phyloP scores from a whole-genome alignment of 2,329 filamentous ascomycete genomes.

The Pseudogymnoascus sp. region DNA sequence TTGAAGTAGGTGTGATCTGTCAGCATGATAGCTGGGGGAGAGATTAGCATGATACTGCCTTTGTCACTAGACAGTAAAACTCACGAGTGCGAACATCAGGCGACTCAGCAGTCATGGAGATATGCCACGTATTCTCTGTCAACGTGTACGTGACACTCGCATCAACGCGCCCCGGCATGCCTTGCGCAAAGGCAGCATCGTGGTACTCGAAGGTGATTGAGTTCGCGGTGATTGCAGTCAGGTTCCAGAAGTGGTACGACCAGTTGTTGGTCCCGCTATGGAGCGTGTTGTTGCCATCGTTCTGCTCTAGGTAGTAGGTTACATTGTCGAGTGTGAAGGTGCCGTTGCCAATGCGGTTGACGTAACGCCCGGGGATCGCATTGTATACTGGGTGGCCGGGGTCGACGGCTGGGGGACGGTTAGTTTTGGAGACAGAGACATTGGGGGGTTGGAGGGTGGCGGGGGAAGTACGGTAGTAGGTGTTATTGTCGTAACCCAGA shows the following conservation, averaged over 20 bases:
- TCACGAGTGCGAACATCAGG: constrained; percentile 34
- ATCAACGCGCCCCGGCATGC: constrained; percentile 53
- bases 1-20: constrained; percentile 63
- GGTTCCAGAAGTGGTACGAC: constrained; percentile 55
- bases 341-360: constrained; percentile 53
- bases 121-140: constrained; percentile 45
- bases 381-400: constrained; percentile 51
- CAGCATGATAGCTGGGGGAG: constrained; percentile 45
- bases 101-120: constrained; percentile 47
- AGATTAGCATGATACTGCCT: background rate
- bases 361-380: constrained; percentile 52
- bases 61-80: background rate
- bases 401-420: constrained; percentile 29
- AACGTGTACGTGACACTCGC: constrained; percentile 55
- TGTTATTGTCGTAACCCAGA: constrained; percentile 53
- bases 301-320: constrained; percentile 44
- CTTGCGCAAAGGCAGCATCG: constrained; percentile 47
- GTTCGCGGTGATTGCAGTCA: constrained; percentile 42
- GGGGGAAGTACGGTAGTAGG: constrained; percentile 37
- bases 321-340: constrained; percentile 43
- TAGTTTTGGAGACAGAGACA: constrained; percentile 14
- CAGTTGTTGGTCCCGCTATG: constrained; percentile 53
- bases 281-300: constrained; percentile 46
- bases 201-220: constrained; percentile 59
- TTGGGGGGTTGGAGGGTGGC: constrained; percentile 19